Evolutionary conservation across 345 rosid species (phyloP).

Genomic region (Laguncularia racemosa): DNA sequence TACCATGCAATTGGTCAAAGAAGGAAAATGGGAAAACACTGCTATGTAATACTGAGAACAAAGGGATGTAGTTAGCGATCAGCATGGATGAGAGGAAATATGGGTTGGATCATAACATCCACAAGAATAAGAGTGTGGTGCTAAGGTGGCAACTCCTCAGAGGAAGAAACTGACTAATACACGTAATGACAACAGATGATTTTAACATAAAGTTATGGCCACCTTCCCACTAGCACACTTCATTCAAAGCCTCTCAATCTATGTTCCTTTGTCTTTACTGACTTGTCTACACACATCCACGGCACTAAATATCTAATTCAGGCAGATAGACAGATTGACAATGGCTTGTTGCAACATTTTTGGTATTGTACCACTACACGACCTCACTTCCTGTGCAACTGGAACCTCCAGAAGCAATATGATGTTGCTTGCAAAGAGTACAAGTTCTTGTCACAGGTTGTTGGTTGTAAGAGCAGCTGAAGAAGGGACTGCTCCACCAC

Average conservation of each 20-base stretch:
- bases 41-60: too few species aligned
- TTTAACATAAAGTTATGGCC: neutral
- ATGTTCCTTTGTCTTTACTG: slow-evolving; percentile 2
- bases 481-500: slow-evolving; percentile 35
- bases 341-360: slow-evolving; percentile 62
- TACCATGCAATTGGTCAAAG: too few species aligned
- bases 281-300: neutral
- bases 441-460: slow-evolving; percentile 25
- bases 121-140: slow-evolving; percentile 31
- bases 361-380: slow-evolving; percentile 22
- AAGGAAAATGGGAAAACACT: too few species aligned
- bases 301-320: neutral
- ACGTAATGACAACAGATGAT: slow-evolving; percentile 27
- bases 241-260: slow-evolving; percentile 30
- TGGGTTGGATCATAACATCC: slow-evolving; percentile 34
- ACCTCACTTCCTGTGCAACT: slow-evolving; percentile 16
- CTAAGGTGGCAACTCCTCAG: slow-evolving; percentile 47
- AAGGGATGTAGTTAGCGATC: too few species aligned
- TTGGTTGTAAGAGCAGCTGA: slow-evolving; percentile 56
- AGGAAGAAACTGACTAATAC: slow-evolving; percentile 38
- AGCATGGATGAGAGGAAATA: neutral
- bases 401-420: slow-evolving; percentile 31
- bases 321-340: neutral
- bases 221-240: slow-evolving; percentile 8
- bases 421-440: slow-evolving; percentile 36